Percentiles rank a stretch among this genome's conserved stretches.
phyloP scores from a whole-genome alignment of 169 alveolate species.

The Theileria parva region DNA sequence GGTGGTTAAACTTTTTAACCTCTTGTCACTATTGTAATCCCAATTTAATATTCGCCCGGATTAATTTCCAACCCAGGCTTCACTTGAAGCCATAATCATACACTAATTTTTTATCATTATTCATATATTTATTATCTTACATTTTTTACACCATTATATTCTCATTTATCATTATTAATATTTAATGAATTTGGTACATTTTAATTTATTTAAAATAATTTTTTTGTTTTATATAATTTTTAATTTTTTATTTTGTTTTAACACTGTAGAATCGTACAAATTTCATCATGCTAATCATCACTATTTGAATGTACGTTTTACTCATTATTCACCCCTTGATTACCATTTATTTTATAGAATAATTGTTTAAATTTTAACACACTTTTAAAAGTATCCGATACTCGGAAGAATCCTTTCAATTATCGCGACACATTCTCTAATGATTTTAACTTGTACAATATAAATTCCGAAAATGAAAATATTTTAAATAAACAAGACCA shows the following conservation, averaged over 20 bases:
- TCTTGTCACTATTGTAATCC: constrained; percentile 25
- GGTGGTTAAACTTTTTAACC: constrained; percentile 90
- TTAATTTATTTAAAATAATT: neutral
- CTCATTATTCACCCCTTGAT: neutral
- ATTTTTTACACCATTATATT: neutral
- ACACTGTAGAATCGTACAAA: constrained; percentile 12
- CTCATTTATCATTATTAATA: neutral
- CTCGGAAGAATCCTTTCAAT: neutral
- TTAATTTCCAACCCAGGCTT: constrained; percentile 50
- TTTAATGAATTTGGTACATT: neutral
- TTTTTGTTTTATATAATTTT: neutral
- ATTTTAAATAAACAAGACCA: neutral
- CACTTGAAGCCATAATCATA: constrained; percentile 65
- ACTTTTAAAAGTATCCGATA: neutral
- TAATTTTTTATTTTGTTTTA: neutral
- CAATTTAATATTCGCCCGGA: constrained; percentile 43
- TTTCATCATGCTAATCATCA: neutral
- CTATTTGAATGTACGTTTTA: neutral
- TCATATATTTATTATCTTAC: neutral
- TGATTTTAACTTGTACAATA: neutral
- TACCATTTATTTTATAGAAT: constrained; percentile 5
- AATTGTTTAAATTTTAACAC: neutral
- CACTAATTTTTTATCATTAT: neutral
- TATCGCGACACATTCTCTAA: neutral
- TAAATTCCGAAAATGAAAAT: neutral